These are phyloP conservation scores for Lipomyces mesembrius DNA, from an alignment of 805 yeast species.

Conservation along the genomic window DNA sequence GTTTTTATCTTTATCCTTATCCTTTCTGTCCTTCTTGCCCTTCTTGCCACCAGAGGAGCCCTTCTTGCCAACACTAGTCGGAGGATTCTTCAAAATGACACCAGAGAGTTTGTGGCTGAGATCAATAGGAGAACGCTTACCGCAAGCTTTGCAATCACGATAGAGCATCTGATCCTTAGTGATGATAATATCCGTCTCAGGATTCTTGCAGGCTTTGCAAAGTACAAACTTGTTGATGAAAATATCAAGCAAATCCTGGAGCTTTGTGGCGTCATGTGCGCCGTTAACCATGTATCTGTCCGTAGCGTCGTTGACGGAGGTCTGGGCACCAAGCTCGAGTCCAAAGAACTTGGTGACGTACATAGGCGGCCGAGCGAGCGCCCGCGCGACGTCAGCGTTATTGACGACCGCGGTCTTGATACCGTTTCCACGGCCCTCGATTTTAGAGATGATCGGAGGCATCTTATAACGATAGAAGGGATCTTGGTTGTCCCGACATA, in stretches of 20 bases:
- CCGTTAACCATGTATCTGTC: conserved; percentile 95
- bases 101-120: conserved; percentile 85
- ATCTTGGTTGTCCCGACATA: conserved; percentile 95
- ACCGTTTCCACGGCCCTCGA: conserved; percentile 99
- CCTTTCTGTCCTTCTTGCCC: conserved; percentile 25
- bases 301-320: conserved; percentile 73
- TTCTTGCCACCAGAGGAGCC: conserved; percentile 63
- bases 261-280: conserved; percentile 83
- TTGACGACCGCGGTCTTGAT: conserved; percentile 93
- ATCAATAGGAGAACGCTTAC: conserved; percentile 82
- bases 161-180: conserved; percentile 74
- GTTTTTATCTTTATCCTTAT: conserved; percentile 67
- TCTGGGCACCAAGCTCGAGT: conserved; percentile 95
- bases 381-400: conserved; percentile 90
- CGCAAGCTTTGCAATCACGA: conserved; percentile 98
- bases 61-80: conserved; percentile 51
- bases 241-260: conserved; percentile 93
- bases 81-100: conserved; percentile 86
- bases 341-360: conserved; percentile 95
- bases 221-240: conserved; percentile 90
- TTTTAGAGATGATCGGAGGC: conserved; percentile 97
- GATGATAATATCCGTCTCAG: conserved; percentile 90
- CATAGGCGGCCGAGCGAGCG: conserved; percentile 89
- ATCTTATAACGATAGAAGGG: conserved; percentile 99
- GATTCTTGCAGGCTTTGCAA: conserved; percentile 94